Evolutionary conservation across 1,139 yeast genomes (phyloP).

Genomic region (Scheffersomyces lignicola): DNA sequence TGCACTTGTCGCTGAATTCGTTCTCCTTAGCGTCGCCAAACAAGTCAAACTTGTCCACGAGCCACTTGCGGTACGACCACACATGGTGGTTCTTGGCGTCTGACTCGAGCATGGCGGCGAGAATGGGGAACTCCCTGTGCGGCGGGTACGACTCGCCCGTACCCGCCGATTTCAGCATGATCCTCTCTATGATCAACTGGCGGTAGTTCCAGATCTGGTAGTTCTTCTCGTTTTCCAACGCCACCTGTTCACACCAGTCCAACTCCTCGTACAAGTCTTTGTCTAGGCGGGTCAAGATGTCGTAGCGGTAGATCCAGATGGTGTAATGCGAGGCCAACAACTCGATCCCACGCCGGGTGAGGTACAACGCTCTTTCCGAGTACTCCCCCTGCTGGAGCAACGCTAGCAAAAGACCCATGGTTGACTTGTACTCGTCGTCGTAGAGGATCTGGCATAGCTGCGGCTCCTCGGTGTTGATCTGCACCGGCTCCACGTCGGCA

Average conservation of each 20-base stretch:
- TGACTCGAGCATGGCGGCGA: conserved; percentile 65
- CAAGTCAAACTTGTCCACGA: conserved; percentile 54
- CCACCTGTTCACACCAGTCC: conserved; percentile 76
- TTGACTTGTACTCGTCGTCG: conserved; percentile 62
- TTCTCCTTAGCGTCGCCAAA: conserved; percentile 50
- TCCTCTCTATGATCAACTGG: conserved; percentile 51
- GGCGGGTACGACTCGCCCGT: conserved; percentile 32
- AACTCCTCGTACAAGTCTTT: conserved; percentile 50
- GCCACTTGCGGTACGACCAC: conserved; percentile 91
- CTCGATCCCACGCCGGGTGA: conserved; percentile 64
- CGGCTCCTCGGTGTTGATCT: conserved; percentile 47
- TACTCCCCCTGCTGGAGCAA: conserved; percentile 61
- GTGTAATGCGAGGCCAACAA: conserved; percentile 89
- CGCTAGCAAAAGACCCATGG: conserved; percentile 64
- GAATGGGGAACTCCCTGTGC: conserved; percentile 60
- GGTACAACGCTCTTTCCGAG: conserved; percentile 66
- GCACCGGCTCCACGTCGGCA: conserved; percentile 42
- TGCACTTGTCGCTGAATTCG: conserved; percentile 47
- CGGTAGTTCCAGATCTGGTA: conserved; percentile 97
- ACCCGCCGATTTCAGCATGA: conserved; percentile 25
- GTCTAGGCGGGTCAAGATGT: conserved; percentile 46
- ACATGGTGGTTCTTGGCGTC: conserved; percentile 94
- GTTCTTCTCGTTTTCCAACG: conserved; percentile 79
- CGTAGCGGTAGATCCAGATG: conserved; percentile 78
- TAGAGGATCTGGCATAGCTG: conserved; percentile 77